Percentiles rank a stretch among this genome's conserved stretches.
Conservation (phyloP, 768 basidiomycete genomes). For the Boletus vinaceobasis region DNA sequence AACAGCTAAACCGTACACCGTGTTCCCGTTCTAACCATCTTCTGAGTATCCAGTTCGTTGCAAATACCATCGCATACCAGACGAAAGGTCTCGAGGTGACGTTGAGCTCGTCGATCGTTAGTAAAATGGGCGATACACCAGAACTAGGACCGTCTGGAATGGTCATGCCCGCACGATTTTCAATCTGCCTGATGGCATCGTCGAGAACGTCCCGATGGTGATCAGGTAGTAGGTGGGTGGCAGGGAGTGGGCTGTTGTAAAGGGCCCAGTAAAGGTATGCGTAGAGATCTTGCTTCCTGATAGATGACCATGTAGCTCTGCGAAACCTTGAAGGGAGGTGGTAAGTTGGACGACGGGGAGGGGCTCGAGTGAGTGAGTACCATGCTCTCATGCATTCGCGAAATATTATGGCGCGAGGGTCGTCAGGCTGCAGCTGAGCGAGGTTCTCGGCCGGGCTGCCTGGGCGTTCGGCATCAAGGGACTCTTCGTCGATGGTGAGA, state of each 20-base stretch:
- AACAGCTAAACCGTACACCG: constrained; percentile 42
- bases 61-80: constrained; percentile 54
- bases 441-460: constrained; percentile 62
- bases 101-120: constrained; percentile 76
- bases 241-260: constrained; percentile 63
- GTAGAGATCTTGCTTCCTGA: constrained; percentile 59
- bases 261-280: constrained; percentile 85
- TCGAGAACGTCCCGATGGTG: constrained; percentile 51
- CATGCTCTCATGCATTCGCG: constrained; percentile 62
- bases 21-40: constrained; percentile 42
- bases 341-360: background rate
- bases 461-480: constrained; percentile 45
- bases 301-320: constrained; percentile 67
- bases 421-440: constrained; percentile 52
- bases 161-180: constrained; percentile 66
- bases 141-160: constrained; percentile 61
- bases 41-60: constrained; percentile 48
- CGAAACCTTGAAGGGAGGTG: constrained; percentile 51
- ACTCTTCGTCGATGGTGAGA: constrained; percentile 55
- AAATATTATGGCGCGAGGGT: constrained; percentile 73
- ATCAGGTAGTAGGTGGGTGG: constrained; percentile 44
- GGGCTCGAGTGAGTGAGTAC: constrained; percentile 19
- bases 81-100: constrained; percentile 65
- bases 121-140: constrained; percentile 50
- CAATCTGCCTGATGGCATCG: constrained; percentile 56